A percentile compares a stretch with the other conserved stretches of the same genome.
These are phyloP conservation scores for Daphne laureola DNA, from an alignment of 441 rosid genomes.

Conservation along the genomic window DNA sequence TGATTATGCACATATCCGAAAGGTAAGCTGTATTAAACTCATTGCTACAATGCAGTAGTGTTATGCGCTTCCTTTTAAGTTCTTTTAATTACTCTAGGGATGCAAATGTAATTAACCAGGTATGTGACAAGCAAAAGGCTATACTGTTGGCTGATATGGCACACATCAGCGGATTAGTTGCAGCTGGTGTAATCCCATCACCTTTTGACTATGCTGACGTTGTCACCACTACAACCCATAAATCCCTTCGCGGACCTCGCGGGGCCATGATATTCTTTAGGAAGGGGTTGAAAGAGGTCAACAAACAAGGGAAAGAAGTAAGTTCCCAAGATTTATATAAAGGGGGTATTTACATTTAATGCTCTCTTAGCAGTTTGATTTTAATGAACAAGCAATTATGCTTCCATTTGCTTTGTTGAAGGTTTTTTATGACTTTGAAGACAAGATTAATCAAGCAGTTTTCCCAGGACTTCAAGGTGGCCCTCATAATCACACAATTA, in stretches of 20 bases:
- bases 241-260: constrained; percentile 98
- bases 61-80: background rate
- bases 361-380: constrained; percentile 1
- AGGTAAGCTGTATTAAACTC: constrained; percentile 36
- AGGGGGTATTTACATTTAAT: background rate
- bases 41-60: constrained; percentile 5
- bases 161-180: constrained; percentile 95
- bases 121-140: constrained; percentile 94
- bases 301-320: constrained; percentile 97
- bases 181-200: constrained; percentile 95
- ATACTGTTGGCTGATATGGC: constrained; percentile 94
- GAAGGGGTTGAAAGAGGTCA: constrained; percentile 84
- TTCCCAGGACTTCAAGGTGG: constrained; percentile 99
- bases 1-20: constrained; percentile 86
- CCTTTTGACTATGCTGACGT: constrained; percentile 96
- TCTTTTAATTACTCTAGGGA: constrained; percentile 1
- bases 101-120: constrained; percentile 38
- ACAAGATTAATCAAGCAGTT: constrained; percentile 94
- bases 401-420: constrained; percentile 24
- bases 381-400: constrained; percentile 10
- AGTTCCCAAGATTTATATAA: constrained; percentile 9
- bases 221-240: constrained; percentile 95
- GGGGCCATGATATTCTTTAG: constrained; percentile 98
- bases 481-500: constrained; percentile 93
- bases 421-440: constrained; percentile 87